Evolutionary conservation across 139 green algal genomes (phyloP), one percentile per base, ranked within the genome.

Genomic region (Tetratostichococcus sp.): DNA sequence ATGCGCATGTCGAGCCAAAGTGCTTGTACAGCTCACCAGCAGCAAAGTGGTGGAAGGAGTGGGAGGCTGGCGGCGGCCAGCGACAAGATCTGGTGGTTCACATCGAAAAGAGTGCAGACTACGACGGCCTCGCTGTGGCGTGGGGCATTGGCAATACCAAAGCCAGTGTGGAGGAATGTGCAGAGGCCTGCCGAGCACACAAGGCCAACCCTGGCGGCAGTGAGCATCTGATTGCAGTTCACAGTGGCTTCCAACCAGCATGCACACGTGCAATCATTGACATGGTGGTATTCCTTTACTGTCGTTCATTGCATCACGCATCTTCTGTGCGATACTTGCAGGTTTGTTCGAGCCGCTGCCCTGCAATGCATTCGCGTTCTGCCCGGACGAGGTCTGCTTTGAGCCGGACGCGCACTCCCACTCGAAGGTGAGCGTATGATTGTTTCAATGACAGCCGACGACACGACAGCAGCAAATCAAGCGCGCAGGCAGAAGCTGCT

Each of bases 321-420:
- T 21, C 11, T 50, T 50, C 39, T 11, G 39, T 50, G n/a, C 11
- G 39, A 50, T 11, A 21, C 11, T 50, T 69, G 68, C 76, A 79
- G 89, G 86, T 25, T 78, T 79, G 4, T 92, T 91, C 57, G 59
- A 75, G 28, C 78, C 77, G 3, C 82, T 97, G 34, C 91, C 90
- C 14, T 97, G 92, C 86, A 97, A 96, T 72, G 90, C 89, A 0
- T 97, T 95, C 77, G 81, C 81, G 0, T 97, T 69, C 42, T 97
- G 92, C 73, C 50, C 50, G 19, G 50, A 62, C 14, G 65, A 83
- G 1, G 75, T 71, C 21, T 97, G 92, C 80, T 97, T 93, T 77
- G 92, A 97, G 81, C 86, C 92, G 0, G 92, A 97, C 73, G 87
- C 84, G 1, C 92, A 97, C 82, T 70, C 85, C 6, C 50, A 62